Conservation (phyloP, 1,139 yeast genomes). For the Spencermartinsiella ligniputridi region DNA sequence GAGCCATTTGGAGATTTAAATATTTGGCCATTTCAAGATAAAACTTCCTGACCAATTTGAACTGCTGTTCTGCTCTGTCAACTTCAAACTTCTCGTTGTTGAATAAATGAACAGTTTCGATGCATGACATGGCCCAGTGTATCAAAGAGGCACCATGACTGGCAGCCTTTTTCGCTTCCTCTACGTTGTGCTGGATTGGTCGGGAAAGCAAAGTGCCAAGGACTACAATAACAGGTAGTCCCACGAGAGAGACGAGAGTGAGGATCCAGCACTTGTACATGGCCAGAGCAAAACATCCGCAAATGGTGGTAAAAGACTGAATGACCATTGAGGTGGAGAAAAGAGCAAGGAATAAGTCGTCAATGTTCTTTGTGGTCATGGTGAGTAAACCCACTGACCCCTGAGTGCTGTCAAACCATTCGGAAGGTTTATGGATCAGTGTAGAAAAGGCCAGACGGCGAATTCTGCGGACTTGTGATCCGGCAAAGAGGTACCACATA, state of each 20-base stretch:
- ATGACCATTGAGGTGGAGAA: conserved; percentile 51
- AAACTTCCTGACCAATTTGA: conserved; percentile 44
- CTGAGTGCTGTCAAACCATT: conserved; percentile 48
- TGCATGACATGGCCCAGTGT: conserved; percentile 65
- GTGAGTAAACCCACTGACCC: conserved; percentile 56
- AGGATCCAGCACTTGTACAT: conserved; percentile 79
- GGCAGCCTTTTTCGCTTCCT: conserved; percentile 53
- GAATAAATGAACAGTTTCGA: conserved; percentile 56
- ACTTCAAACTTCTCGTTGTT: conserved; percentile 55
- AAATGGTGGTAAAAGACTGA: conserved; percentile 48
- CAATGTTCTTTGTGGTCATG: conserved; percentile 52
- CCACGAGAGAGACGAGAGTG: conserved; percentile 67
- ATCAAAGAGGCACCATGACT: conserved; percentile 54
- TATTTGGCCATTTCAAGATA: conserved; percentile 47
- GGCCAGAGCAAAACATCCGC: conserved; percentile 61
- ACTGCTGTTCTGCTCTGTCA: conserved; percentile 39
- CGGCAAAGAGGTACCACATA: conserved; percentile 71
- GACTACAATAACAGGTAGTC: conserved; percentile 60
- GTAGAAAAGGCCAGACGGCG: conserved; percentile 41
- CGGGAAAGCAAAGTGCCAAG: conserved; percentile 50
- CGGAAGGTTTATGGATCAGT: conserved; percentile 25
- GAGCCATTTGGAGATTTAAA: conserved; percentile 54
- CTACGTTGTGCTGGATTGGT: conserved; percentile 47
- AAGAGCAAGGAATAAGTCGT: conserved; percentile 45
- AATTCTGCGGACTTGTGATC: conserved; percentile 58